Conservation (phyloP, 1,284 basidiomycete species). For the Tilletia indica region DNA sequence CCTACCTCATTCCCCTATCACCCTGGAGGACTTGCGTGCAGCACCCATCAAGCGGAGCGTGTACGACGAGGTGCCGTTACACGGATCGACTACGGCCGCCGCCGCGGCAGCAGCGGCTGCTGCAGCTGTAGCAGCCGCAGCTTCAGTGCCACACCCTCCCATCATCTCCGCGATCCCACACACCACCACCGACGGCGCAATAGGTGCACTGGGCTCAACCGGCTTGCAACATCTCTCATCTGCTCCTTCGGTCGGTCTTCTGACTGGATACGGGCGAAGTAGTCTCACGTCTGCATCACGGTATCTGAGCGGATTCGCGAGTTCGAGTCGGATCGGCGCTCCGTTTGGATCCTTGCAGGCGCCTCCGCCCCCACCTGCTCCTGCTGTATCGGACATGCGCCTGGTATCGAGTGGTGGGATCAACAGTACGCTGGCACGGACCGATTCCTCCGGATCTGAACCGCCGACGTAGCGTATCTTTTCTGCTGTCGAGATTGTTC, state of each 20-base stretch:
- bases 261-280: neutral
- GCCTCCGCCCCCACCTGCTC: neutral
- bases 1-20: constrained; percentile 9
- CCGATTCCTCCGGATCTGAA: too few relatives aligned
- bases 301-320: neutral
- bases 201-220: neutral
- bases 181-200: neutral
- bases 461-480: too few relatives aligned
- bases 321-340: neutral
- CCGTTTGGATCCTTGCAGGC: neutral
- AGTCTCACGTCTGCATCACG: neutral
- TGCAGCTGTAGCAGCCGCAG: neutral
- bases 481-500: too few relatives aligned
- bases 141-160: neutral
- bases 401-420: neutral
- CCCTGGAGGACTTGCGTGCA: constrained; percentile 5
- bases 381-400: neutral
- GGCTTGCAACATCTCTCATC: neutral
- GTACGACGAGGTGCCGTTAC: constrained; percentile 13
- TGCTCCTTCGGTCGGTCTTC: neutral
- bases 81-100: constrained; percentile 12
- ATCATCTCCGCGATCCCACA: neutral
- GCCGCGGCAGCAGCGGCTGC: constrained; percentile 10
- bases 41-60: constrained; percentile 5
- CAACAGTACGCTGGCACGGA: too few relatives aligned